phyloP scores from a whole-genome alignment of 2,329 filamentous ascomycete genomes.

The Phyllosticta capitalensis region DNA sequence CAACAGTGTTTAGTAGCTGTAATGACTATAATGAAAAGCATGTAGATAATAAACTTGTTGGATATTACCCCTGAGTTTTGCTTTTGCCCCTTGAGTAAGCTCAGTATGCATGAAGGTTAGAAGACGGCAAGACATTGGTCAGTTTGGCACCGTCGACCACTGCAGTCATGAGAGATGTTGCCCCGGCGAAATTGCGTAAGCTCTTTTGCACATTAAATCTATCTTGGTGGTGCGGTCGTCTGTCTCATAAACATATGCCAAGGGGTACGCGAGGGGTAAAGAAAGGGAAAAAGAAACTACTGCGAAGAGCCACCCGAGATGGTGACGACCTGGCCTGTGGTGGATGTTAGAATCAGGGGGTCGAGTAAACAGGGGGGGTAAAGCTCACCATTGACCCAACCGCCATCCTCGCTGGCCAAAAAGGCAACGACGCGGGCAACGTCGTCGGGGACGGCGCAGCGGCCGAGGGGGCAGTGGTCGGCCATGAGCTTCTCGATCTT shows the following conservation, averaged over 20 bases:
- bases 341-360: conserved; percentile 6
- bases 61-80: no score
- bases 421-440: conserved; percentile 34
- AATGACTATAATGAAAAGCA: not conserved
- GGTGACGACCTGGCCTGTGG: conserved; percentile 29
- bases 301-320: conserved; percentile 33
- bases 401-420: conserved; percentile 29
- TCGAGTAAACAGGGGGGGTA: not conserved
- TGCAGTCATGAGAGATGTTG: no score
- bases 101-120: not conserved
- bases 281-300: conserved; percentile 12
- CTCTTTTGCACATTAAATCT: not conserved
- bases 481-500: conserved; percentile 44
- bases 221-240: not conserved
- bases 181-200: no score
- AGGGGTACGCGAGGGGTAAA: not conserved
- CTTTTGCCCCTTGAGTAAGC: not conserved
- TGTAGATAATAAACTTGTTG: not conserved
- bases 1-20: conserved; percentile 24
- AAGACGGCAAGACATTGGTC: not conserved
- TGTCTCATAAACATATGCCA: not conserved
- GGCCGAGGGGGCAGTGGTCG: conserved; percentile 38
- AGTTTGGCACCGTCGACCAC: not conserved
- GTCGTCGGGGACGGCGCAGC: conserved; percentile 40
- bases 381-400: conserved; percentile 29